Evolutionary conservation across 2,329 filamentous ascomycete genomes (phyloP).

Genomic region (Bipolaris zeicola): DNA sequence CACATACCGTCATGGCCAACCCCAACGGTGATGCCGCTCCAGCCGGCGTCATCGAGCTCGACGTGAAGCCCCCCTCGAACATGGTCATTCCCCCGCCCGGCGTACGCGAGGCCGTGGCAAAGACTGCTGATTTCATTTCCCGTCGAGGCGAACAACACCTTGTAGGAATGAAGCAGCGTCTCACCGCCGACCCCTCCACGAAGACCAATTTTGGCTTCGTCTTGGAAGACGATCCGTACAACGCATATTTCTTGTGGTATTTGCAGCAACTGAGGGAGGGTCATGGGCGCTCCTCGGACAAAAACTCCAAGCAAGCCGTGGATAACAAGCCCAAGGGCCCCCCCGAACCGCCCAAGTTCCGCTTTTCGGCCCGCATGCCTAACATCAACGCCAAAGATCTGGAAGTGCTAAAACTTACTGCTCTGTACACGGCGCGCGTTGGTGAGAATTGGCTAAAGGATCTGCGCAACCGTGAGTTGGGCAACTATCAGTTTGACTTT

Average conservation of each 20-base stretch:
- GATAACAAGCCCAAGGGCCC: conserved; percentile 78
- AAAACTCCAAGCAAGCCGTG: conserved; percentile 30
- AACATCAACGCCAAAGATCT: conserved; percentile 96
- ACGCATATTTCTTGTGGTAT: conserved; percentile 89
- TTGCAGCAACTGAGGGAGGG: conserved; percentile 84
- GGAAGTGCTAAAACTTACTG: conserved; percentile 74
- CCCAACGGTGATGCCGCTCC: conserved; percentile 32
- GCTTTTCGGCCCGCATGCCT: conserved; percentile 95
- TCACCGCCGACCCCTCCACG: conserved; percentile 69
- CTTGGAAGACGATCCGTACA: conserved; percentile 78
- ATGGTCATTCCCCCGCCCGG: conserved; percentile 85
- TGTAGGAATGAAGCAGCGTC: conserved; percentile 83
- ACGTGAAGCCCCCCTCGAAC: conserved; percentile 73
- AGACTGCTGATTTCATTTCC: conserved; percentile 90
- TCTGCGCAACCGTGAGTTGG: conserved; percentile 83
- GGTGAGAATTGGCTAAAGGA: conserved; percentile 90
- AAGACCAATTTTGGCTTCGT: conserved; percentile 93
- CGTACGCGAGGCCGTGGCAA: conserved; percentile 85
- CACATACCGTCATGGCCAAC: conserved; percentile 34
- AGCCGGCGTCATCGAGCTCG: conserved; percentile 22
- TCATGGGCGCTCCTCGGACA: conserved; percentile 63
- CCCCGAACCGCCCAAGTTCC: conserved; percentile 81
- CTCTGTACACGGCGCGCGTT: conserved; percentile 90
- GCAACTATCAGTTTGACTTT: conserved; percentile 96
- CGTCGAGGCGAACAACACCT: conserved; percentile 72